These are phyloP conservation scores for Brettanomyces anomalus DNA, from an alignment of 805 yeast genomes.

Conservation along the genomic window DNA sequence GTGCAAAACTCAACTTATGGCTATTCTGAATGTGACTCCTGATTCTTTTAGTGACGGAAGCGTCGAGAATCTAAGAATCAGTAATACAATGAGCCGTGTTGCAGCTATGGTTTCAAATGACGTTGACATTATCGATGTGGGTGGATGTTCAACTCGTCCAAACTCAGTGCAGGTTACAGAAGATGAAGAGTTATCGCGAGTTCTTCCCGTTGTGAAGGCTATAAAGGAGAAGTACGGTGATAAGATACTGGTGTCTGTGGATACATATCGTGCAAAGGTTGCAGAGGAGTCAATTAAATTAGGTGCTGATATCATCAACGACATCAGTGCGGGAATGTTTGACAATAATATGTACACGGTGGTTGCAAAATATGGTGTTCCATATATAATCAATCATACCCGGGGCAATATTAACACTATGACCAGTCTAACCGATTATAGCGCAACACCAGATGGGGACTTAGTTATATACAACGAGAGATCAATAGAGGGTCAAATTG, in stretches of 20 bases:
- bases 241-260: slow-evolving; percentile 60
- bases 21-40: slow-evolving; percentile 81
- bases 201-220: slow-evolving; percentile 58
- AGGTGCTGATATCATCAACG: slow-evolving; percentile 92
- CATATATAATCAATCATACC: slow-evolving; percentile 76
- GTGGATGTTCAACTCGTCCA: slow-evolving; percentile 93
- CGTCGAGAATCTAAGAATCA: slow-evolving; percentile 25
- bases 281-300: slow-evolving; percentile 58
- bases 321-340: slow-evolving; percentile 70
- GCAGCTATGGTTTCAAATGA: slow-evolving; percentile 44
- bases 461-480: slow-evolving; percentile 10
- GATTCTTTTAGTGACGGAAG: slow-evolving; percentile 96
- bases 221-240: slow-evolving; percentile 35
- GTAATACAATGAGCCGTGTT: slow-evolving; percentile 37
- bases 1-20: slow-evolving; percentile 68
- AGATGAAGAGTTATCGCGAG: slow-evolving; percentile 62
- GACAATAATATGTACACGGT: slow-evolving; percentile 62
- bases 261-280: slow-evolving; percentile 72
- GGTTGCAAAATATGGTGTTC: slow-evolving; percentile 61
- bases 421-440: slow-evolving; percentile 50
- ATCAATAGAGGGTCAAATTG: slow-evolving; percentile 17
- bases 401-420: slow-evolving; percentile 77
- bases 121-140: slow-evolving; percentile 79
- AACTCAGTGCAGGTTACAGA: slow-evolving; percentile 54
- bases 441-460: slow-evolving; percentile 22